Conservation (phyloP, 768 basidiomycete genomes). For the Hygrocybe punicea region DNA sequence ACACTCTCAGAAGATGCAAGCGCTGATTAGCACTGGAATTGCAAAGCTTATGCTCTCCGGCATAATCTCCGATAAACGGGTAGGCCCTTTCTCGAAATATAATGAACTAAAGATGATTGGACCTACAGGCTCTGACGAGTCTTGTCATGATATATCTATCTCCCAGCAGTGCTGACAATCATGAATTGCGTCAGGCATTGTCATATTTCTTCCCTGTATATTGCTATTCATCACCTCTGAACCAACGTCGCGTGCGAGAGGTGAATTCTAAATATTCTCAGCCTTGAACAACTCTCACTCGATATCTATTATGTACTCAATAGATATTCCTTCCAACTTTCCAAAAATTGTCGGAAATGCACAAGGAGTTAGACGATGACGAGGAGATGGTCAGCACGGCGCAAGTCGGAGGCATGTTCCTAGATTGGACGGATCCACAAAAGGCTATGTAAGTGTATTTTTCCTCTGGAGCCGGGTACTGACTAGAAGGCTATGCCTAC, state of each 20-base stretch:
- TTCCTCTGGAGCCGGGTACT: neutral
- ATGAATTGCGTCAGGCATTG: conserved; percentile 80
- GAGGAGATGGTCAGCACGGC: conserved; percentile 55
- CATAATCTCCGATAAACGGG: conserved; percentile 68
- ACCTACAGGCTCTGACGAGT: conserved; percentile 37
- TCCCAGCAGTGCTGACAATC: conserved; percentile 76
- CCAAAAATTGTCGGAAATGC: conserved; percentile 45
- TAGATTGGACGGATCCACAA: conserved; percentile 75
- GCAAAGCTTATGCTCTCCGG: conserved; percentile 83
- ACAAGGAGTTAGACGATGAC: conserved; percentile 52
- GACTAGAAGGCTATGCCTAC: neutral
- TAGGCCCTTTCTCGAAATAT: conserved; percentile 30
- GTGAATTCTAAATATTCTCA: conserved; percentile 31
- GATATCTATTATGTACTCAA: neutral
- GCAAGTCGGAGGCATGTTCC: conserved; percentile 60
- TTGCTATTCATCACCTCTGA: conserved; percentile 71
- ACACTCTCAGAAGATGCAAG: conserved; percentile 57
- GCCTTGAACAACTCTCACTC: neutral
- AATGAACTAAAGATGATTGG: conserved; percentile 49
- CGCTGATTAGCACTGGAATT: conserved; percentile 71
- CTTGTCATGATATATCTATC: conserved; percentile 63
- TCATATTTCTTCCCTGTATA: conserved; percentile 85
- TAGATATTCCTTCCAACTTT: conserved; percentile 59
- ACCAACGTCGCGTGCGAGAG: conserved; percentile 71
- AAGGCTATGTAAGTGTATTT: conserved; percentile 21